Percentiles rank a stretch among this genome's conserved stretches.
phyloP scores from a whole-genome alignment of 768 basidiomycete species.

The Psilocybe sp. region DNA sequence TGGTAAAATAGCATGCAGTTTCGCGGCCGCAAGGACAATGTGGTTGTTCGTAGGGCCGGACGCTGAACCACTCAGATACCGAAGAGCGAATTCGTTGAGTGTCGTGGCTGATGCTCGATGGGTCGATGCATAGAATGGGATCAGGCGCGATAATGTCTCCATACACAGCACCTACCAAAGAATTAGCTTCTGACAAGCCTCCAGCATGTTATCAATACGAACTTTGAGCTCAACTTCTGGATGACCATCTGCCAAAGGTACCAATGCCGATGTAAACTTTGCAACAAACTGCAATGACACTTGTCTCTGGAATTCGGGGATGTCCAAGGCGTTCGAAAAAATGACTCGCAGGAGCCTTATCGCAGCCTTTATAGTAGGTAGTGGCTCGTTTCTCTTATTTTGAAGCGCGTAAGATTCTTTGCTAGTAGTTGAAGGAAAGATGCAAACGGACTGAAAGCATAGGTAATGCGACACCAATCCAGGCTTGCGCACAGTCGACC shows the following conservation, averaged over 20 bases:
- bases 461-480: constrained; percentile 66
- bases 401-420: constrained; percentile 19
- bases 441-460: constrained; percentile 62
- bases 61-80: constrained; percentile 53
- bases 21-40: constrained; percentile 47
- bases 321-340: constrained; percentile 55
- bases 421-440: constrained; percentile 15
- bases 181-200: background rate
- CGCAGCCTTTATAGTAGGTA: constrained; percentile 56
- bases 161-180: constrained; percentile 38
- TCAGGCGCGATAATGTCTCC: constrained; percentile 50
- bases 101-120: constrained; percentile 53
- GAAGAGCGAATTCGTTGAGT: constrained; percentile 52
- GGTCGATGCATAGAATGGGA: constrained; percentile 66
- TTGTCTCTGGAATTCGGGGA: constrained; percentile 83
- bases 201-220: constrained; percentile 3
- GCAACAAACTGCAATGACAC: constrained; percentile 67
- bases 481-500: constrained; percentile 69
- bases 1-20: constrained; percentile 62
- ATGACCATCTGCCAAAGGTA: constrained; percentile 53
- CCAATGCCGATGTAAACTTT: constrained; percentile 62
- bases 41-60: constrained; percentile 35
- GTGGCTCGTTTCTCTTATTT: constrained; percentile 65
- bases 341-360: constrained; percentile 63
- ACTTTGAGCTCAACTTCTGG: constrained; percentile 56